These are phyloP conservation scores for Kwoniella sp. DNA, from an alignment of 768 basidiomycete genomes.

Conservation along the genomic window DNA sequence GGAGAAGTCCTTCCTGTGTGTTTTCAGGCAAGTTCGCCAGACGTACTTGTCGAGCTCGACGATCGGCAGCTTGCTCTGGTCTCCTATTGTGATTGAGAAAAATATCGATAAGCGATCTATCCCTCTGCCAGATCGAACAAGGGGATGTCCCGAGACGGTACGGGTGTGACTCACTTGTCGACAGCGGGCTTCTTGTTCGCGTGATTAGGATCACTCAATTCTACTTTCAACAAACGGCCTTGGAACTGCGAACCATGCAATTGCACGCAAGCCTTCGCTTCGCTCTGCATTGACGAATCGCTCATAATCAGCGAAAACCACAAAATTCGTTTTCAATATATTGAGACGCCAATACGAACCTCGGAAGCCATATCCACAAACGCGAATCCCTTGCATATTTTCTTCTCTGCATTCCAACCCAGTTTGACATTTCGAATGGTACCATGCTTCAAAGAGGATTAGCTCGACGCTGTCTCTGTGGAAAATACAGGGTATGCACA, in stretches of 20 bases:
- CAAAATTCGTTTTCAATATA: background rate
- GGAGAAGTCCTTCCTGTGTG: slow-evolving; percentile 86
- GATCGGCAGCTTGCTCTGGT: slow-evolving; percentile 61
- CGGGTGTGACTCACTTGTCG: slow-evolving; percentile 18
- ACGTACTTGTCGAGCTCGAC: slow-evolving; percentile 69
- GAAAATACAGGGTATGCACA: slow-evolving; percentile 19
- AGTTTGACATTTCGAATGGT: slow-evolving; percentile 78
- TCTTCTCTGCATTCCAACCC: slow-evolving; percentile 65
- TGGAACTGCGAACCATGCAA: slow-evolving; percentile 34
- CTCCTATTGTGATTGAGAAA: slow-evolving; percentile 59
- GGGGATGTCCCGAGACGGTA: too few relatives aligned
- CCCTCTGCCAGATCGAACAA: too few relatives aligned
- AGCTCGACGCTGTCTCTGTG: background rate
- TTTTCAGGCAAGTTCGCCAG: slow-evolving; percentile 72
- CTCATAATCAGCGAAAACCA: background rate
- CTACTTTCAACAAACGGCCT: slow-evolving; percentile 35
- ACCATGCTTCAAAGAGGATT: slow-evolving; percentile 67
- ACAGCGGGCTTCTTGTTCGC: slow-evolving; percentile 45
- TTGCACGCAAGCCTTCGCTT: slow-evolving; percentile 32
- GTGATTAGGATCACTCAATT: slow-evolving; percentile 57
- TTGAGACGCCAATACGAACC: slow-evolving; percentile 59
- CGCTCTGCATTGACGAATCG: slow-evolving; percentile 19
- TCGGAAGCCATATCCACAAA: slow-evolving; percentile 88
- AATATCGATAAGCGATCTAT: too few relatives aligned
- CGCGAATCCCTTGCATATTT: slow-evolving; percentile 79